These are phyloP conservation scores for Penicillium olsonii DNA, from an alignment of 2,329 filamentous ascomycete genomes.

Conservation along the genomic window DNA sequence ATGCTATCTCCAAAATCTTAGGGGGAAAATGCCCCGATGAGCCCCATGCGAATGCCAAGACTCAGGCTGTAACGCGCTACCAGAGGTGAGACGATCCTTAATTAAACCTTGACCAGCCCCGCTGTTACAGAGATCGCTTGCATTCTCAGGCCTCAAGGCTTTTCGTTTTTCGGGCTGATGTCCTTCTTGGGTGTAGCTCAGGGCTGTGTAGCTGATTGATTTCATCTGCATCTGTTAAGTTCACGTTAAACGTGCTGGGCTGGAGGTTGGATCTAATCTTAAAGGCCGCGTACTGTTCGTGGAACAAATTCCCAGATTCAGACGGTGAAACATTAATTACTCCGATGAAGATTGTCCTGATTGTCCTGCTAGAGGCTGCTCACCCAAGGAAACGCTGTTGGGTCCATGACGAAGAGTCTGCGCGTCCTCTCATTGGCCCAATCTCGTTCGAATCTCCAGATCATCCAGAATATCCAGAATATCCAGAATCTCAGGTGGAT, in stretches of 20 bases:
- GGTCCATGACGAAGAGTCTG: not conserved
- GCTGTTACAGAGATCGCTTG: constrained; percentile 17
- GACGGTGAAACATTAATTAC: not conserved
- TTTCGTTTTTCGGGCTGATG: constrained; percentile 15
- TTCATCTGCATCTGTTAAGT: too few species aligned
- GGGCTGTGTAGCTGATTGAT: constrained; percentile 11
- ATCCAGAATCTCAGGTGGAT: too few species aligned
- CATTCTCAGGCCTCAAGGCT: not conserved
- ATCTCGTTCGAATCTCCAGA: too few species aligned
- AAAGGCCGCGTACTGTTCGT: constrained; percentile 1
- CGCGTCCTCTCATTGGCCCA: constrained; percentile 1
- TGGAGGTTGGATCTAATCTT: not conserved
- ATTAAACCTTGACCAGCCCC: constrained; percentile 39
- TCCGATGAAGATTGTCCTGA: constrained; percentile 19
- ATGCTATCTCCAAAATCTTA: not conserved
- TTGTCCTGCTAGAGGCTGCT: constrained; percentile 8
- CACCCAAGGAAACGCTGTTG: constrained; percentile 18
- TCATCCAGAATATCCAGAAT: too few species aligned
- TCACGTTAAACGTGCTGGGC: too few species aligned
- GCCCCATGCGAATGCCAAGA: constrained; percentile 27
- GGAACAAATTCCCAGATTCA: not conserved
- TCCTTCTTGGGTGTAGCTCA: constrained; percentile 20
- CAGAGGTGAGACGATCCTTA: constrained; percentile 37
- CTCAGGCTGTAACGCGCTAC: constrained; percentile 32
- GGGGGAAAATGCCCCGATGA: constrained; percentile 22